A percentile compares a stretch with the other conserved stretches of the same genome.
Conservation (phyloP, 805 yeast species). For the Saturnispora sekii region DNA sequence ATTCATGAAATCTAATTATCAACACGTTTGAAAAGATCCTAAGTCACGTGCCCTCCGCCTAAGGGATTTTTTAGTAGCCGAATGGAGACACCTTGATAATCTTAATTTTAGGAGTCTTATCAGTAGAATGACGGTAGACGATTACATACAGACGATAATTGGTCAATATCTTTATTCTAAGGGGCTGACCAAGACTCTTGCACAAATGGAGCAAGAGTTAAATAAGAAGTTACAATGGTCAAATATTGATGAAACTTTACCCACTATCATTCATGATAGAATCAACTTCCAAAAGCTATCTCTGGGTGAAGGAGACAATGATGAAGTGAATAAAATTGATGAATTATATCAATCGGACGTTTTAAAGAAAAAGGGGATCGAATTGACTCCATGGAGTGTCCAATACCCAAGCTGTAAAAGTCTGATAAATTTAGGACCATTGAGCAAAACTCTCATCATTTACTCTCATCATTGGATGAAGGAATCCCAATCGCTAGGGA, state of each 20-base stretch:
- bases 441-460: slow-evolving; percentile 19
- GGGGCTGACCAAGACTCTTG: slow-evolving; percentile 37
- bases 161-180: slow-evolving; percentile 52
- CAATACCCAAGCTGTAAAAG: slow-evolving; percentile 12
- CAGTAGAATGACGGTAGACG: background rate
- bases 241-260: slow-evolving; percentile 27
- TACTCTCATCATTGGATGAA: slow-evolving; percentile 12
- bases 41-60: too few relatives aligned
- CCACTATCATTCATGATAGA: slow-evolving; percentile 28
- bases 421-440: slow-evolving; percentile 11
- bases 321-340: slow-evolving; percentile 3
- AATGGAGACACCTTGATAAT: too few relatives aligned
- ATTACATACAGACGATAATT: slow-evolving; percentile 29
- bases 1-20: too few relatives aligned
- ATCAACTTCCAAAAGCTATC: slow-evolving; percentile 18
- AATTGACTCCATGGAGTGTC: slow-evolving; percentile 22
- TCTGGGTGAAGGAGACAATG: background rate
- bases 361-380: slow-evolving; percentile 14
- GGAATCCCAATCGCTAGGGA: slow-evolving; percentile 8
- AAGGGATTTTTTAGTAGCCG: too few relatives aligned
- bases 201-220: slow-evolving; percentile 38
- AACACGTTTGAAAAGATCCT: too few relatives aligned
- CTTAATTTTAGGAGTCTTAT: too few relatives aligned
- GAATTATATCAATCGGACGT: slow-evolving; percentile 20
- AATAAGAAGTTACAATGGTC: slow-evolving; percentile 24